A percentile compares a stretch with the other conserved stretches of the same genome.
These are phyloP conservation scores for Corylus heterophylla DNA, from an alignment of 306 rosid species.

Conservation along the genomic window DNA sequence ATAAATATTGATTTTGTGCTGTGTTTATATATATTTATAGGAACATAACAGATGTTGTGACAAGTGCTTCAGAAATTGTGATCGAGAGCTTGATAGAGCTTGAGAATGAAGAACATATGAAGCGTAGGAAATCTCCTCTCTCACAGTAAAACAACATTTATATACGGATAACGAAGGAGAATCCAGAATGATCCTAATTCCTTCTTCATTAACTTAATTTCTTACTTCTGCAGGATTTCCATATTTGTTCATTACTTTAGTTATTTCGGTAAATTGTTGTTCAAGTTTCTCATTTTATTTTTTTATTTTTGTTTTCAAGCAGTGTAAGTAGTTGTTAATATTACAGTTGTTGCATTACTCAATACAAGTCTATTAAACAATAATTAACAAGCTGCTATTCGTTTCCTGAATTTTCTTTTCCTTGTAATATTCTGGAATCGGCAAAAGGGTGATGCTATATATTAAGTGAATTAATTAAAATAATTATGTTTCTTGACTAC, in stretches of 20 bases:
- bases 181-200: no score
- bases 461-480: no score
- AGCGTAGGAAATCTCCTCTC: slow-evolving; percentile 18
- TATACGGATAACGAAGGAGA: not conserved
- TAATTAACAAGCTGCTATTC: not conserved
- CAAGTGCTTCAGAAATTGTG: slow-evolving; percentile 54
- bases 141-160: not conserved
- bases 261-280: not conserved
- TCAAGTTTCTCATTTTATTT: not conserved
- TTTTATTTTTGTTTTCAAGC: no score
- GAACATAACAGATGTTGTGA: slow-evolving; percentile 67
- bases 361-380: not conserved
- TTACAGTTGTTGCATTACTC: not conserved
- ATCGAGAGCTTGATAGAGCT: slow-evolving; percentile 64
- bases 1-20: not conserved
- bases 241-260: not conserved
- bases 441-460: no score
- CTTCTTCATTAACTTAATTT: not conserved
- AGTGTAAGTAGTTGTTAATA: not conserved
- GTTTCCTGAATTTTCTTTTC: not conserved
- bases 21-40: slow-evolving; percentile 33
- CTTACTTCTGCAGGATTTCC: not conserved
- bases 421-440: no score
- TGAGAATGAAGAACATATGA: slow-evolving; percentile 44
- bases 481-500: no score